phyloP scores from a whole-genome alignment of 2,329 filamentous ascomycete genomes.

The Blumeriella jaapii region DNA sequence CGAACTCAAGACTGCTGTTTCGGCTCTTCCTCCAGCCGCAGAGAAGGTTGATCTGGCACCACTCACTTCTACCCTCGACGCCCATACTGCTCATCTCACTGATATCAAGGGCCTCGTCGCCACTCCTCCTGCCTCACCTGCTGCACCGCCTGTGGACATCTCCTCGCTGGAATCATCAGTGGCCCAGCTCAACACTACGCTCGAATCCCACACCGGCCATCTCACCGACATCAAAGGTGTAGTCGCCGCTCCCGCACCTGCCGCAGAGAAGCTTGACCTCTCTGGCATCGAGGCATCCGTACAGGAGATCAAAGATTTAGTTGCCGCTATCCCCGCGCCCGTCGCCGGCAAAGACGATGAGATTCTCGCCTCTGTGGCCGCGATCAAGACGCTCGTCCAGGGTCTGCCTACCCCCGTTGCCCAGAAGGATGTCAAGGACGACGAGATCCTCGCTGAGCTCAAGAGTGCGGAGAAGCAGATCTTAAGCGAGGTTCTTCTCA shows the following conservation, averaged over 20 bases:
- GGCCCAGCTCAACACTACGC: constrained; percentile 5
- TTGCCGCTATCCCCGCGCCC: constrained; percentile 1
- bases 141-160: no score
- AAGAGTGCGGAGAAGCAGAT: constrained; percentile 8
- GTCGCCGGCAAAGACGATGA: constrained; percentile 9
- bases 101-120: constrained; percentile 11
- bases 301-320: constrained; percentile 2
- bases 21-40: constrained; percentile 10
- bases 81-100: constrained; percentile 6
- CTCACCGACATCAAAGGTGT: constrained; percentile 7
- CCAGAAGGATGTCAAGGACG: constrained; percentile 8
- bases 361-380: constrained; percentile 5
- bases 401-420: neutral
- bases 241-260: constrained; percentile 6
- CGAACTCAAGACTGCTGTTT: constrained; percentile 8
- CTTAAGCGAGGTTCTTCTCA: constrained; percentile 10
- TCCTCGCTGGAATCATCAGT: constrained; percentile 8
- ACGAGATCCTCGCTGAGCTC: constrained; percentile 9
- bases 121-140: constrained; percentile 2
- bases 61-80: constrained; percentile 7
- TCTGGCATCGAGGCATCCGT: constrained; percentile 7
- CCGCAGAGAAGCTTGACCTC: constrained; percentile 6
- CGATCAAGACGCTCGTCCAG: constrained; percentile 4
- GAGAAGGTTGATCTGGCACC: constrained; percentile 10
- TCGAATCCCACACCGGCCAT: constrained; percentile 8